phyloP scores from a whole-genome alignment of 441 rosid species.

The Biscutella laevigata region DNA sequence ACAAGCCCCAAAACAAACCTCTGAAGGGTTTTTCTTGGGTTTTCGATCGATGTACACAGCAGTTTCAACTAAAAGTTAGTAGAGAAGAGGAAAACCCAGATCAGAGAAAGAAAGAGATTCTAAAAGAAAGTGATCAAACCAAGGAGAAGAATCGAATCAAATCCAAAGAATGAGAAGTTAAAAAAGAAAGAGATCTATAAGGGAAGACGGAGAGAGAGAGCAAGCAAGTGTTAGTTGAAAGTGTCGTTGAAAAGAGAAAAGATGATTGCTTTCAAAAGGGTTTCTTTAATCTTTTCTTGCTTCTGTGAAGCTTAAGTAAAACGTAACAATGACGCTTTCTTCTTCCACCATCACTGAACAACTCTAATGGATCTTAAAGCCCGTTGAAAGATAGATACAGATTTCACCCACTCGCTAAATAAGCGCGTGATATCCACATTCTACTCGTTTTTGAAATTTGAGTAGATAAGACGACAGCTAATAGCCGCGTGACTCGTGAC shows the following conservation, averaged over 20 bases:
- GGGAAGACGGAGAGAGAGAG: slow-evolving; percentile 3
- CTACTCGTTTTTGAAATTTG: slow-evolving; percentile 18
- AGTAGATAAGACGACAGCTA: slow-evolving; percentile 22
- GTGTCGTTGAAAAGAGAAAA: slow-evolving; percentile 15
- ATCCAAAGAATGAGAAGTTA: slow-evolving; percentile 8
- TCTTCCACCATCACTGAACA: slow-evolving; percentile 20
- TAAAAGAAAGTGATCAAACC: neutral
- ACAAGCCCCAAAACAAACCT: neutral
- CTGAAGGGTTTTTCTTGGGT: neutral
- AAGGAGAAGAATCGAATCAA: slow-evolving; percentile 15
- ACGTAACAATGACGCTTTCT: slow-evolving; percentile 22
- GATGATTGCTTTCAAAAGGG: slow-evolving; percentile 18
- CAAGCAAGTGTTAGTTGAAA: slow-evolving; percentile 19
- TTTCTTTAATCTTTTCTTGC: neutral
- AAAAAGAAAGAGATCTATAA: slow-evolving; percentile 23
- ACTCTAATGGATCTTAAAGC: slow-evolving; percentile 26
- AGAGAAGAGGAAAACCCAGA: slow-evolving; percentile 20
- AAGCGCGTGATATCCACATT: slow-evolving; percentile 9
- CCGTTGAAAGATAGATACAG: slow-evolving; percentile 28
- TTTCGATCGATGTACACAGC: slow-evolving; percentile 13
- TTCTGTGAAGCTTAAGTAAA: slow-evolving; percentile 4
- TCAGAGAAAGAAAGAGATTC: slow-evolving; percentile 16
- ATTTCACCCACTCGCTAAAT: slow-evolving; percentile 4
- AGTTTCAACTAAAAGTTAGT: slow-evolving; percentile 10
- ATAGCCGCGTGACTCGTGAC: slow-evolving; percentile 19